Evolutionary conservation across 164 flowering plant species (phyloP).

Genomic region (Umbilicus rupestris): DNA sequence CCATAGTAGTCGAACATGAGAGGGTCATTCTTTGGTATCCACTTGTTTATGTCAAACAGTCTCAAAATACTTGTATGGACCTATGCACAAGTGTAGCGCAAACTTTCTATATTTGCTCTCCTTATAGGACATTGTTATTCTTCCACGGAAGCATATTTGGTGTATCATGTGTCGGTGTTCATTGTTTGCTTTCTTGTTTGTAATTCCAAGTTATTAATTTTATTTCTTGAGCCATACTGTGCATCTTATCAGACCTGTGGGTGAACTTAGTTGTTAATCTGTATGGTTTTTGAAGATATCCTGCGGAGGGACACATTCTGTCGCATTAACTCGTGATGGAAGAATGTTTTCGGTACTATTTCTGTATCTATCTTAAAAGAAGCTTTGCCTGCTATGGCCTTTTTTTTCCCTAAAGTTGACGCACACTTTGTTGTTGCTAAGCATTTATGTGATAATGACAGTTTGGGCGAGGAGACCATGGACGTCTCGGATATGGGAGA

Average conservation of each 20-base stretch:
- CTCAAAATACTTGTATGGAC: too few species aligned
- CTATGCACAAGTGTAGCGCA: too few species aligned
- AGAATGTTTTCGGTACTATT: constrained; percentile 72
- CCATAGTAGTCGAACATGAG: too few species aligned
- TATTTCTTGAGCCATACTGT: not conserved
- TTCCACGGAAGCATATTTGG: too few species aligned
- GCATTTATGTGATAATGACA: constrained; percentile 20
- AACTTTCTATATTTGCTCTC: too few species aligned
- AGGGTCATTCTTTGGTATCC: too few species aligned
- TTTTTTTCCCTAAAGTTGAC: not conserved
- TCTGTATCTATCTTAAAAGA: not conserved
- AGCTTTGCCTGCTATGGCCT: not conserved
- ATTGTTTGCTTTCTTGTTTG: not conserved
- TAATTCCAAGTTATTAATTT: not conserved
- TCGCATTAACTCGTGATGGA: constrained; percentile 85
- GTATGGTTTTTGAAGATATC: constrained; percentile 47
- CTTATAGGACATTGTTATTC: too few species aligned
- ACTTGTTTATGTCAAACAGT: too few species aligned
- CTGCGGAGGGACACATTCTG: constrained; percentile 99
- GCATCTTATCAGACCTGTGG: not conserved
- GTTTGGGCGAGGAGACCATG: constrained; percentile 99
- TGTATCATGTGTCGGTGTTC: too few species aligned
- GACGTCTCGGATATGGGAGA: constrained; percentile 89
- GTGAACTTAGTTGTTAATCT: not conserved
- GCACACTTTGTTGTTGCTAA: not conserved